Evolutionary conservation across 768 basidiomycete species (phyloP).

Genomic region (Pleurotus citrinopileatus): DNA sequence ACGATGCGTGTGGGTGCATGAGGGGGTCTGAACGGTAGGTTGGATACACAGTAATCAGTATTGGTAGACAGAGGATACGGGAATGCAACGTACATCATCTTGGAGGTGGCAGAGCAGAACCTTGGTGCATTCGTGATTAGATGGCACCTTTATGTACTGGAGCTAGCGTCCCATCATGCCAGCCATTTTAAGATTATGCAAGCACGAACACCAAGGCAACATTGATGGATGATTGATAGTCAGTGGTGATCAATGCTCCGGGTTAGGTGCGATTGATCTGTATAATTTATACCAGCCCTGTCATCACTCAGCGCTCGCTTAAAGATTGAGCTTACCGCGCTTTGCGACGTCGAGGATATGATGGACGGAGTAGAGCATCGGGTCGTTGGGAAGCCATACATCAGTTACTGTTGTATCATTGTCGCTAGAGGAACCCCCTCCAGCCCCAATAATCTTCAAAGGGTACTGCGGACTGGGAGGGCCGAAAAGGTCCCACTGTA

Average conservation of each 20-base stretch:
- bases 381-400: not conserved
- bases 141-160: slow-evolving; percentile 5
- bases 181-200: slow-evolving; percentile 8
- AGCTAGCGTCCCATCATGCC: not conserved
- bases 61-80: not conserved
- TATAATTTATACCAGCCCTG: not conserved
- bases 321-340: not conserved
- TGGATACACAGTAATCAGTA: not conserved
- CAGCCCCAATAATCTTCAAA: not conserved
- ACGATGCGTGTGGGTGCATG: slow-evolving; percentile 38
- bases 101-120: not conserved
- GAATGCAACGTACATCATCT: slow-evolving; percentile 5
- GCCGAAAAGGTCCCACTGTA: not conserved
- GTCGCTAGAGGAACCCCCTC: not conserved
- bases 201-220: slow-evolving; percentile 4
- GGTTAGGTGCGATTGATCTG: not conserved
- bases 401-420: not conserved
- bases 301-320: not conserved
- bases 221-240: slow-evolving; percentile 12
- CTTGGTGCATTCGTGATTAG: not conserved
- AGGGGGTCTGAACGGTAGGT: not conserved
- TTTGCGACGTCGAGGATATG: not conserved
- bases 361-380: not conserved
- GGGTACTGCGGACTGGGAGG: not conserved
- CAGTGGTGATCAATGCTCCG: slow-evolving; percentile 9